Percentiles rank a stretch among this genome's conserved stretches.
Evolutionary conservation across 768 basidiomycete species (phyloP).

Genomic region (Termitomyces eurrhizus): DNA sequence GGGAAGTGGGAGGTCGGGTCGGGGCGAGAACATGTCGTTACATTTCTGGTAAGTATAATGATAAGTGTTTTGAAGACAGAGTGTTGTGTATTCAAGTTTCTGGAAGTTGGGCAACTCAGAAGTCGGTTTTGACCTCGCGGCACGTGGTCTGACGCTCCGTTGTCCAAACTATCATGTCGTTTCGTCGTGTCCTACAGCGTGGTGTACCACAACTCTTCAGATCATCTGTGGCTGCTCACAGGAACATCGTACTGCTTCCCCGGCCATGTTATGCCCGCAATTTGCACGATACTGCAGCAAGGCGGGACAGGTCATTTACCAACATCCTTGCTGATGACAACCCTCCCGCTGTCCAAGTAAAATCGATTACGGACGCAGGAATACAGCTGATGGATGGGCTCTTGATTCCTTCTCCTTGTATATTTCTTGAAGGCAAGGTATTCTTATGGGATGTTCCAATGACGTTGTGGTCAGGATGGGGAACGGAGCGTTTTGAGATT

Average conservation of each 20-base stretch:
- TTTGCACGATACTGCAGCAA: conserved; percentile 17
- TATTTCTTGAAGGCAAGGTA: conserved; percentile 84
- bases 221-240: not conserved
- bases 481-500: conserved; percentile 66
- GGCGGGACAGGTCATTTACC: conserved; percentile 41
- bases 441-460: conserved; percentile 86
- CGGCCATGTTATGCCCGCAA: conserved; percentile 3
- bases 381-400: conserved; percentile 79
- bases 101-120: not conserved
- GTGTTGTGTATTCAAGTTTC: not conserved
- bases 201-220: not conserved
- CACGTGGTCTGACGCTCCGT: not conserved
- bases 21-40: not conserved
- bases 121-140: not conserved
- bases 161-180: conserved; percentile 9
- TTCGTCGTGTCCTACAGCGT: conserved; percentile 9
- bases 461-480: conserved; percentile 66
- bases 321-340: conserved; percentile 73
- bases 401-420: conserved; percentile 67
- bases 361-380: conserved; percentile 57
- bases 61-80: not conserved
- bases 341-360: conserved; percentile 69
- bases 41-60: not conserved
- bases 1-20: too few species aligned
- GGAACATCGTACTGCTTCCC: not conserved